Evolutionary conservation across 2,329 filamentous ascomycete genomes (phyloP), one percentile per base, ranked within the genome.

Genomic region (Fusarium continuum): DNA sequence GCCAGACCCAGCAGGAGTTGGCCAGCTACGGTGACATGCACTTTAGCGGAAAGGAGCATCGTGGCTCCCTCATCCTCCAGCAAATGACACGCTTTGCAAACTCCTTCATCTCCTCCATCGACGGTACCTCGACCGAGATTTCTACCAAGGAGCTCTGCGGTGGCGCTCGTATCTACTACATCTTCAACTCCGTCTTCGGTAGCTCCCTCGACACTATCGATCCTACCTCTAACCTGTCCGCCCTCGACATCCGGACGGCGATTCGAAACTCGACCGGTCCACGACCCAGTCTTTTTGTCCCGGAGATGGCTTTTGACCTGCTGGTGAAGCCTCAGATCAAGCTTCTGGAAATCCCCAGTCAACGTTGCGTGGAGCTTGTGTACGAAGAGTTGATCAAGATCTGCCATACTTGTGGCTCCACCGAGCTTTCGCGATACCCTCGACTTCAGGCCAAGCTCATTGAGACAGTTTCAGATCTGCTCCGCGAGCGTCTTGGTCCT

Each of bases 371-470:
- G 45, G 95, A 99, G 78, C 86, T 99, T 49, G 95, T 99, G 4
- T 99, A 99, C 76, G 95, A 99, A 76, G 95, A 99, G 77, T 84
- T 99, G 38, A 99, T 99, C 81, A 99, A 99, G 80, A 98, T 99
- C 68, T 97, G 95, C 79, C 95, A 99, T 76, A 99, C 95, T 1
- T 99, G 95, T 78, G 95, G 95, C 61, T 97, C 93, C 3, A 96
- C 91, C 14, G 95, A 99, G 76, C 86, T 99, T 17, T 91, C 92
- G 48, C 86, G 95, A 63, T 99, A 94, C 76, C 95, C 95, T 11
- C 88, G 95, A 61, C 82, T 99, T 48, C 95, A 99, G 78, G 95
- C 89, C 47, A 98, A 98, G 79, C 88, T 99, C 36, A 99, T 99
- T 64, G 95, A 99, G 78, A 94, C 97, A 16, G 95, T 99, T 3